Evolutionary conservation across 1,284 basidiomycete species (phyloP), one percentile per base, ranked within the genome.

Genomic region (Psilocybe mexicana): DNA sequence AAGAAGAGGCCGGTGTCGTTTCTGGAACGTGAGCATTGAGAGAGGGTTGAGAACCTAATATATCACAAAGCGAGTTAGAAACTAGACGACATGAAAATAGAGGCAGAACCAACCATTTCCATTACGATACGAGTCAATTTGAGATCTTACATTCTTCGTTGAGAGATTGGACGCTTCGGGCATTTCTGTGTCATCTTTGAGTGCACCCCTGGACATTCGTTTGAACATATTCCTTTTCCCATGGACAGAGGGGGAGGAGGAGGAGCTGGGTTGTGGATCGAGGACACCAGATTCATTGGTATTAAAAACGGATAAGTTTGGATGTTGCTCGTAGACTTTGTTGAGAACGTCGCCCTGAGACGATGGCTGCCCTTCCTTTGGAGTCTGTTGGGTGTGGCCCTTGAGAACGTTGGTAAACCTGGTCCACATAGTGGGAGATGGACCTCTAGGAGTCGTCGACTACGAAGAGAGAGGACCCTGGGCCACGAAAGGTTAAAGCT

Each of bases 271-370:
- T 8, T 55, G 59, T 6, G 42, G 69, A 67, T 40, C 75, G 67
- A 56, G 73, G 69, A 50, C 70, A 67, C 43, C 73, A 63, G 62
- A 80, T 23, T 74, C 67, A 28, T 69, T 66, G 36, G 73, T 64
- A 59, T 82, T 80, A 62, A 85, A 85, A 60, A 83, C 74, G 25
- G 84, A 85, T 59, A 85, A 66, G 68, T 85, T 84, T 45, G 84
- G 79, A 61, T 84, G 82, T 58, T 84, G 81, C 67, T 86, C 81
- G 52, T 76, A 78, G 43, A 85, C 79, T 64, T 76, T 75, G 46
- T 74, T 69, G 62, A 86, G 68, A 36, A 85, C 81, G 50, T 81
- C 77, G 8, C 43, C 45, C 30, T 74, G 71, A 23, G 74, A 68
- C 26, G 74, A 69, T n/a, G 66, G 66, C 45, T 71, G 71, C 35